Base-by-base conservation (phyloP, 352 stramenopile species). In the Phytophthora foliorum region DNA sequence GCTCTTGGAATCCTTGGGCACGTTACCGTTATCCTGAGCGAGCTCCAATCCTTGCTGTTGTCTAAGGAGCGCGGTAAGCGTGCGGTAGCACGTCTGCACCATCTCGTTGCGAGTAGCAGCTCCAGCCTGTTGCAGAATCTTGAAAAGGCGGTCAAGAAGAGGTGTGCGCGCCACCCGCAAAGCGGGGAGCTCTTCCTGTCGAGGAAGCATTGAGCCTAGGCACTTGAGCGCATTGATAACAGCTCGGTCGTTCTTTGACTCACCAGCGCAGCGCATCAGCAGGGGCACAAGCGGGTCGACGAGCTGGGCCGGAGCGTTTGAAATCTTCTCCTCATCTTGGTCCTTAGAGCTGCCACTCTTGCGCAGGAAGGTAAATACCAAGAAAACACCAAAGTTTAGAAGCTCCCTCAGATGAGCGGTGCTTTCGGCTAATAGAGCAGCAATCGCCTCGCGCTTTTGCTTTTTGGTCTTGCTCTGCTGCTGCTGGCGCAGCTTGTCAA, bases 61-160 rank as follows among this genome's bases (percentile, higher is more conserved):
- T 29, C 91, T 83, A 17, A 99, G 78, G 0, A 99, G 75, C 11
- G 97, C 74, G 17, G 94, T 97, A 6, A 99, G 82, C 29, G 92
- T 93, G 56, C 90, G 95, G 69, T 99, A 99, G 68, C 96, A 98
- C 8, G 92, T 94, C 81, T 99, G 97, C 22, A 97, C 93, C 80
- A 98, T 93, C 64, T 99, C 97, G 64, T 97, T 97, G 46, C 96
- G 89, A 46, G 92, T 97, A 36, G 95, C 96, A 36, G 90, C 88
- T 55, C 92, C 93, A 42, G 93, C 85, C 57, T 97, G 93, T 48
- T 92, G 83, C 49, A 95, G 64, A 64, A 97, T 98, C 74, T 98
- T 92, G 61, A 99, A 93, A 21, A 98, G 81, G n/a, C 93, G 89
- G 60, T 96, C 84, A 27, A 97, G 91, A 17, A 99, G 77, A 29